Base-by-base conservation (phyloP, 2,329 filamentous ascomycete genomes). In the Penicillium sp. region DNA sequence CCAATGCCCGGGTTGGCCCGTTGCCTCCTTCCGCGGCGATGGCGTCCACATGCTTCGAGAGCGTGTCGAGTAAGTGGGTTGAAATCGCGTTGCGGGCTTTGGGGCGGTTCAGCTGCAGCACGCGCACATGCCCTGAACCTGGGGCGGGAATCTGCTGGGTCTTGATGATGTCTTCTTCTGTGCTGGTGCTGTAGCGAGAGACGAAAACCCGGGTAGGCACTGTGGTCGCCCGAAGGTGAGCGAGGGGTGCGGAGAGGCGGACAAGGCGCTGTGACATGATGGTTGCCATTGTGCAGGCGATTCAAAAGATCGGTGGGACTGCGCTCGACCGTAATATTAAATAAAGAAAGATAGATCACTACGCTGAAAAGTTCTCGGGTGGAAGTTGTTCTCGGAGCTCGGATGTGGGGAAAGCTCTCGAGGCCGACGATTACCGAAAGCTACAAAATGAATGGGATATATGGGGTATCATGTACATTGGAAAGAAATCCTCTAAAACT, bases 81-180 rank as follows among this genome's bases (percentile, higher is more conserved):
- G 92, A 97, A 69, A 99, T 89, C 62, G 94, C 94, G 75, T 99
- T 99, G 68, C 93, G 89, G 35, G 92, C 88, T 9, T 83, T 74
- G 0, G 91, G 91, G 4, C 91, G 84, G 77, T 97, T 94, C 62
- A 99, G 83, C 58, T 93, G 88, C 54, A 97, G 85, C 61, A 97
- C 82, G 56, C 91, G 87, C 75, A 97, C 94, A 76, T 88, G 88
- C 61, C 93, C 94, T 18, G 85, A 85, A 68, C 87, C 84, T 0
- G 91, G 86, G 3, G 91, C 89, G 41, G 89, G 87, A 46, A 96
- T 76, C 72, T 88, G 86, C 57, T 85, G 87, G 62, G 90, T 82
- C 68, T 87, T 86, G 74, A 96, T 74, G 49, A 75, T 67, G 9
- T 68, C 66, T 41, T 72, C 66, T 42, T 70, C 65, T 41, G 66